A percentile compares a stretch with the other conserved stretches of the same genome.
These are phyloP conservation scores for Acrocalymma vagum DNA, from an alignment of 2,329 filamentous ascomycete genomes.

Conservation along the genomic window DNA sequence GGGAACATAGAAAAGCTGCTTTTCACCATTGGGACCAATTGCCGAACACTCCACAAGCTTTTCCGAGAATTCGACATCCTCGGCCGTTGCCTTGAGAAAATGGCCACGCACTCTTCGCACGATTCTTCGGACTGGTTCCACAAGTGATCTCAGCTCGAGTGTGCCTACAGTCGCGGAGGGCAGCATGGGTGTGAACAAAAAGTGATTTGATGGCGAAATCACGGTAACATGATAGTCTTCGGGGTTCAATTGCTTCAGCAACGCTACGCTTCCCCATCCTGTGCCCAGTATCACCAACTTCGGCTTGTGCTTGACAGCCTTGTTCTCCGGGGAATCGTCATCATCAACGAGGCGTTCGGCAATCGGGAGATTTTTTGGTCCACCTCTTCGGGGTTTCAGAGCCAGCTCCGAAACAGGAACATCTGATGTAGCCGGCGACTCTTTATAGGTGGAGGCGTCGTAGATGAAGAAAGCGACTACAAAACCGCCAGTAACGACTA, in stretches of 20 bases:
- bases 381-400: constrained; percentile 80
- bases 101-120: constrained; percentile 81
- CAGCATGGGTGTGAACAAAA: constrained; percentile 97
- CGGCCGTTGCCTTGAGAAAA: constrained; percentile 86
- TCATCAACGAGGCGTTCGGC: constrained; percentile 89
- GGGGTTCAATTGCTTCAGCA: constrained; percentile 88
- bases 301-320: constrained; percentile 83
- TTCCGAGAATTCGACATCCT: constrained; percentile 89
- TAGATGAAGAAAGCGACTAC: constrained; percentile 91
- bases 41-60: constrained; percentile 90
- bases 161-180: constrained; percentile 97
- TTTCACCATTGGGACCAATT: constrained; percentile 73
- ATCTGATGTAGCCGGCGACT: constrained; percentile 71
- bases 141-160: constrained; percentile 85
- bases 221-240: constrained; percentile 97
- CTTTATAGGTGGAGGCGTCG: constrained; percentile 89
- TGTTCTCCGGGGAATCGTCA: constrained; percentile 77
- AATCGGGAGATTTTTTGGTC: constrained; percentile 94
- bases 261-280: constrained; percentile 92
- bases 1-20: constrained; percentile 86
- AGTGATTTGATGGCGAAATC: constrained; percentile 94
- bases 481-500: constrained; percentile 72
- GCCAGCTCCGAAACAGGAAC: constrained; percentile 86
- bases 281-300: constrained; percentile 91
- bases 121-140: constrained; percentile 91